Percentiles rank a stretch among this genome's conserved stretches.
Evolutionary conservation across 345 rosid genomes (phyloP).

Genomic region (Citrus medica): DNA sequence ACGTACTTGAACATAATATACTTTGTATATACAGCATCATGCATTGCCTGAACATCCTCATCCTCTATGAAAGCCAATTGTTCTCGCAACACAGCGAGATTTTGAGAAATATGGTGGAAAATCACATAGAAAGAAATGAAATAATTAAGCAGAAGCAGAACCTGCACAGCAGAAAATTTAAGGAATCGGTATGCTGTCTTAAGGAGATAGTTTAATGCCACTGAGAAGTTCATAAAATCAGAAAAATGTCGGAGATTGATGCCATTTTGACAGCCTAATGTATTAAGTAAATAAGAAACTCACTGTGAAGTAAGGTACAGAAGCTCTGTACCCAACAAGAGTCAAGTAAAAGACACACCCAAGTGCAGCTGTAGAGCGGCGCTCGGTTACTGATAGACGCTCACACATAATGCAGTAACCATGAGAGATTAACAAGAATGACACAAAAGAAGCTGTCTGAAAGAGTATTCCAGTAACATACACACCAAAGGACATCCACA

Average conservation of each 20-base stretch:
- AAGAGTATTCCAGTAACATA: constrained; percentile 90
- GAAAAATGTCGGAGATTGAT: neutral
- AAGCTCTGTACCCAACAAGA: constrained; percentile 92
- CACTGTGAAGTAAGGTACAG: constrained; percentile 87
- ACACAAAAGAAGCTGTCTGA: constrained; percentile 86
- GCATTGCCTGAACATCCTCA: constrained; percentile 81
- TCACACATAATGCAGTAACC: constrained; percentile 93
- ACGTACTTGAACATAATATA: constrained; percentile 89
- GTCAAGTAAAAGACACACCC: constrained; percentile 82
- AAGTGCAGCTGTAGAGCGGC: constrained; percentile 79
- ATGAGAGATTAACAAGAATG: constrained; percentile 85
- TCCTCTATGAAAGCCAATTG: constrained; percentile 74
- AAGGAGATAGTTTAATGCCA: neutral
- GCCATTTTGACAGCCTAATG: neutral
- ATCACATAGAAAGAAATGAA: constrained; percentile 73
- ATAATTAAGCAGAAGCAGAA: constrained; percentile 79
- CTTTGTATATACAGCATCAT: constrained; percentile 71
- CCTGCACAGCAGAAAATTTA: constrained; percentile 37
- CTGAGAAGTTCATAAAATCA: constrained; percentile 1
- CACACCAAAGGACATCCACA: constrained; percentile 96
- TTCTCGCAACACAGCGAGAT: constrained; percentile 56
- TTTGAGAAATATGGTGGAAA: constrained; percentile 79
- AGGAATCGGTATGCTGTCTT: constrained; percentile 6
- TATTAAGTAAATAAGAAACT: constrained; percentile 20
- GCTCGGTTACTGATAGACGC: constrained; percentile 70